Conservation (phyloP, 768 basidiomycete genomes). For the Rhodotorula diobovata region DNA sequence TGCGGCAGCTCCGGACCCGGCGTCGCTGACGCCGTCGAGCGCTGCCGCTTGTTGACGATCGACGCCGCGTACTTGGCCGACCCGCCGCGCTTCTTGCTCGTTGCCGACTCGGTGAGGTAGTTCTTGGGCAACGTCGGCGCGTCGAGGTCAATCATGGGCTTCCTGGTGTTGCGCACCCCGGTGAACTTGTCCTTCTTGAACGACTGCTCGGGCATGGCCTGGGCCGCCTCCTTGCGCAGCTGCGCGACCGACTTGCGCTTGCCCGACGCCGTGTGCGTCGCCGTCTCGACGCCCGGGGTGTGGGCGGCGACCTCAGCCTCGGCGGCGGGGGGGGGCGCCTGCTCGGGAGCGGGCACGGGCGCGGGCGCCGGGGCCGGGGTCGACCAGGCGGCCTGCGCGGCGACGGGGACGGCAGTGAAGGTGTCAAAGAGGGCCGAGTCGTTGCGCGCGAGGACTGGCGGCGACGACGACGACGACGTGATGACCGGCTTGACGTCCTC, state of each 20-base stretch:
- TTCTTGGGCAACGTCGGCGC: constrained; percentile 43
- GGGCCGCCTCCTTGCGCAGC: constrained; percentile 28
- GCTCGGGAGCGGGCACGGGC: too few relatives aligned
- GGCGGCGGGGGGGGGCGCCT: too few relatives aligned
- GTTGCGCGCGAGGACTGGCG: constrained; percentile 8
- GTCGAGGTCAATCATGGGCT: constrained; percentile 34
- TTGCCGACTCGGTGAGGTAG: constrained; percentile 40
- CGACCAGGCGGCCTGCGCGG: background rate
- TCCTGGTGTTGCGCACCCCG: constrained; percentile 41
- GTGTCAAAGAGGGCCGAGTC: constrained; percentile 22
- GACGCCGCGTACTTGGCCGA: constrained; percentile 17
- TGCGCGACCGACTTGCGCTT: constrained; percentile 33
- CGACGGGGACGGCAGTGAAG: background rate
- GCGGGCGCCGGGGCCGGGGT: background rate
- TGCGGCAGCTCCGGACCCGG: background rate
- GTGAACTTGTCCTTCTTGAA: constrained; percentile 37
- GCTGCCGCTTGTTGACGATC: background rate
- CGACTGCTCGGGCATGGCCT: constrained; percentile 11
- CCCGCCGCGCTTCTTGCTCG: constrained; percentile 39
- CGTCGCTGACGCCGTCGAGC: background rate
- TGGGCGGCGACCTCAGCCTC: too few relatives aligned
- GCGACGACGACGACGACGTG: background rate
- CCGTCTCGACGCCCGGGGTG: background rate
- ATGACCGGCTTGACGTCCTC: constrained; percentile 24
- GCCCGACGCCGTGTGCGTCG: background rate